phyloP scores from a whole-genome alignment of 2,329 filamentous ascomycete genomes.

The Sporothrix sp. region DNA sequence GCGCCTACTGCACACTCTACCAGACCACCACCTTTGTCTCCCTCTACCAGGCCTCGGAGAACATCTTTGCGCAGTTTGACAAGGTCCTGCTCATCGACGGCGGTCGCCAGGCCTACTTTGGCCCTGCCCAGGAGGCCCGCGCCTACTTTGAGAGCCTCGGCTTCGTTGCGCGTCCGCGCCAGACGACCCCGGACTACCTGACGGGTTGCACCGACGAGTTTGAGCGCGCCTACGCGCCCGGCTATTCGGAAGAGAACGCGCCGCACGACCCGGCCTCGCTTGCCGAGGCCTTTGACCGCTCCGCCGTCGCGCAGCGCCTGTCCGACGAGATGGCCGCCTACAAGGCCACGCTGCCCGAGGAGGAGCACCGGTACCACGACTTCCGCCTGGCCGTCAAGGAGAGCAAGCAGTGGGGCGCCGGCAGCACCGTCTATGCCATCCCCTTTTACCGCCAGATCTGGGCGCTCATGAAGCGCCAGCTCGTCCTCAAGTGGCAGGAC shows the following conservation, averaged over 20 bases:
- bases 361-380: slow-evolving; percentile 61
- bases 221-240: slow-evolving; percentile 65
- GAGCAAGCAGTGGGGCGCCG: slow-evolving; percentile 64
- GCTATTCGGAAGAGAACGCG: slow-evolving; percentile 53
- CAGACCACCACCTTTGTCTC: slow-evolving; percentile 77
- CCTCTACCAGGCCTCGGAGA: slow-evolving; percentile 76
- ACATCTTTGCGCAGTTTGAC: slow-evolving; percentile 69
- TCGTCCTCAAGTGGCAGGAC: slow-evolving; percentile 78
- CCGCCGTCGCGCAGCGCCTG: slow-evolving; percentile 46
- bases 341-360: slow-evolving; percentile 50
- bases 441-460: slow-evolving; percentile 76
- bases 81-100: slow-evolving; percentile 75
- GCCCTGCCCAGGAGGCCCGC: slow-evolving; percentile 56
- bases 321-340: slow-evolving; percentile 60
- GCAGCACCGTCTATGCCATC: slow-evolving; percentile 68
- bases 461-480: slow-evolving; percentile 77
- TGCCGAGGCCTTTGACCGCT: slow-evolving; percentile 59
- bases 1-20: slow-evolving; percentile 75
- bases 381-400: slow-evolving; percentile 68
- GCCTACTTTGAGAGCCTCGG: slow-evolving; percentile 69
- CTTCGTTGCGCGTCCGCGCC: slow-evolving; percentile 62
- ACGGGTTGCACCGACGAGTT: slow-evolving; percentile 78
- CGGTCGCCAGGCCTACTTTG: slow-evolving; percentile 68
- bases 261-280: slow-evolving; percentile 60
- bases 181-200: slow-evolving; percentile 73